phyloP scores from a whole-genome alignment of 1,284 basidiomycete genomes.

The Gomphus bonarii region DNA sequence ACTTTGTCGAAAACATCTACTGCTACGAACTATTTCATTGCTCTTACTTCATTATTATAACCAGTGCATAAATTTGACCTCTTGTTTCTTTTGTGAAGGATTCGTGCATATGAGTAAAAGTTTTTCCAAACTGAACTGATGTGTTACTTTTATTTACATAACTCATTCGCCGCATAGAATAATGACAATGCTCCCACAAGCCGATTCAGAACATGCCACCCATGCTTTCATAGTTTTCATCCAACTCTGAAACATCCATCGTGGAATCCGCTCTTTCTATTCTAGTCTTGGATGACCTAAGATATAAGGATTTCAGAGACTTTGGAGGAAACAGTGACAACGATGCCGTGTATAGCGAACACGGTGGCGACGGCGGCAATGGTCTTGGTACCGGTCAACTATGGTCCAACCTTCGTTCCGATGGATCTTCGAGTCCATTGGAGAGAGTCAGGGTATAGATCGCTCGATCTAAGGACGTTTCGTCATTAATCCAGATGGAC shows the following conservation, averaged over 20 bases:
- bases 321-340: background rate
- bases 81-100: background rate
- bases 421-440: conserved; percentile 20
- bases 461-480: conserved; percentile 34
- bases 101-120: background rate
- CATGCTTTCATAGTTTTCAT: background rate
- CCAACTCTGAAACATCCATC: background rate
- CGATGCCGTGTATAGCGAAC: background rate
- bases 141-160: background rate
- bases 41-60: no score
- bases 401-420: conserved; percentile 24
- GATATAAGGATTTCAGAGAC: background rate
- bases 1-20: no score
- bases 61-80: no score
- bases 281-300: background rate
- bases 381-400: conserved; percentile 24
- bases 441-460: conserved; percentile 33
- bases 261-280: background rate
- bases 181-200: background rate
- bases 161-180: background rate
- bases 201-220: background rate
- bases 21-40: no score
- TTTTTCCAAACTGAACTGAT: background rate
- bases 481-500: conserved; percentile 39
- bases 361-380: conserved; percentile 7